phyloP scores from a whole-genome alignment of 192 early-diverging fungal genomes.

The Coemansia sp. region DNA sequence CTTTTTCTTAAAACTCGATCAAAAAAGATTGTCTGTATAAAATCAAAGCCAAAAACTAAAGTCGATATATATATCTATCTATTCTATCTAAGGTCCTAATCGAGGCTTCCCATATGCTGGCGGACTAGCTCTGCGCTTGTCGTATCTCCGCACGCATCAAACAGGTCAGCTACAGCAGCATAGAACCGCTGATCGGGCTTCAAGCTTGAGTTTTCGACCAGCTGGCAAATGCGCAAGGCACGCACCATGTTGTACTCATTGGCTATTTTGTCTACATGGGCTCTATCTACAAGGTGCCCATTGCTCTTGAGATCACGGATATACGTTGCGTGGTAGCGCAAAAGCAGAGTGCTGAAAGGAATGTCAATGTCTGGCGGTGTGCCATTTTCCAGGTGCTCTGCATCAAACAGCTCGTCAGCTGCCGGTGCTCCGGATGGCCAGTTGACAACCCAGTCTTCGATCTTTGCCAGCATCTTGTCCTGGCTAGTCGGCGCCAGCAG shows the following conservation, averaged over 20 bases:
- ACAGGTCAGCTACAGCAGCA: slow-evolving; percentile 37
- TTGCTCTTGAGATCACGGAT: slow-evolving; percentile 25
- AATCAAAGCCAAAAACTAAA: not conserved
- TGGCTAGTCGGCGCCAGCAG: slow-evolving; percentile 27
- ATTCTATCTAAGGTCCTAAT: not conserved
- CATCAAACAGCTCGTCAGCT: not conserved
- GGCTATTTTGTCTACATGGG: not conserved
- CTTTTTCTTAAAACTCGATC: not conserved
- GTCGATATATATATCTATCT: no score
- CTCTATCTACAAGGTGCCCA: not conserved
- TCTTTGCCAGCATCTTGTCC: slow-evolving; percentile 25
- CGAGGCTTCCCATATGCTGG: slow-evolving; percentile 5
- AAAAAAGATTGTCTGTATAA: not conserved
- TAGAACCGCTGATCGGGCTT: slow-evolving; percentile 40
- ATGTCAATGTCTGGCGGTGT: slow-evolving; percentile 23
- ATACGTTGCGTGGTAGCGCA: slow-evolving; percentile 34
- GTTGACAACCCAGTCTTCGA: slow-evolving; percentile 30
- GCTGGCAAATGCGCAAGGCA: slow-evolving; percentile 37
- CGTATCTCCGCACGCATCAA: slow-evolving; percentile 38
- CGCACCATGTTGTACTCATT: slow-evolving; percentile 23
- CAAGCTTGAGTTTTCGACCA: slow-evolving; percentile 27
- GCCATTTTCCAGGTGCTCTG: not conserved
- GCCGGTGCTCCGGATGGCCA: not conserved
- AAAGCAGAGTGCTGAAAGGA: slow-evolving; percentile 41
- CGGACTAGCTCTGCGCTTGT: slow-evolving; percentile 39